A percentile compares a stretch with the other conserved stretches of the same genome.
These are phyloP conservation scores for Kockovaella imperatae DNA, from an alignment of 768 basidiomycete species.

Conservation along the genomic window DNA sequence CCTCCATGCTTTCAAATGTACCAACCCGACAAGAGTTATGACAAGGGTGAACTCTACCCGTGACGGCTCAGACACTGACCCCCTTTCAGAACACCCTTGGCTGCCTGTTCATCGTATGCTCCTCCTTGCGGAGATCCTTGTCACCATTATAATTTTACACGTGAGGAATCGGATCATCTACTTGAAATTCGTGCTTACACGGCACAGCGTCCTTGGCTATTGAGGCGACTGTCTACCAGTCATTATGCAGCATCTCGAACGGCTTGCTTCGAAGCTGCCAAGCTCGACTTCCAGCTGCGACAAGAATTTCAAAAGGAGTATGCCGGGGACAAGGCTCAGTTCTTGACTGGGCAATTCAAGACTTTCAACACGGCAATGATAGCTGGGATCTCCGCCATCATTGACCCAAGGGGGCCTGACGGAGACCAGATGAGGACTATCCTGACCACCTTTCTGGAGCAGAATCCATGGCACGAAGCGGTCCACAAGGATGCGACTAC, in stretches of 20 bases:
- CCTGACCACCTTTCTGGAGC: slow-evolving; percentile 39
- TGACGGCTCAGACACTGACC: background rate
- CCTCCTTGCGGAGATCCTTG: slow-evolving; percentile 39
- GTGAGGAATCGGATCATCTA: slow-evolving; percentile 11
- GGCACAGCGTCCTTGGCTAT: slow-evolving; percentile 77
- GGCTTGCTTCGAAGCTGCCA: slow-evolving; percentile 86
- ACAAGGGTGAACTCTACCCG: slow-evolving; percentile 13
- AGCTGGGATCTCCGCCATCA: slow-evolving; percentile 43
- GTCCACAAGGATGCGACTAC: slow-evolving; percentile 37
- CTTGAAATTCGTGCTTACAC: slow-evolving; percentile 44
- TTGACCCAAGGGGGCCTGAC: slow-evolving; percentile 39
- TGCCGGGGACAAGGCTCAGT: slow-evolving; percentile 29
- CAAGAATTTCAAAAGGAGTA: slow-evolving; percentile 41
- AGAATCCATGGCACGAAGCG: slow-evolving; percentile 36
- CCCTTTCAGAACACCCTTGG: slow-evolving; percentile 26
- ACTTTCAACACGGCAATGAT: slow-evolving; percentile 44
- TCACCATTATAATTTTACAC: slow-evolving; percentile 37
- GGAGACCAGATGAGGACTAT: slow-evolving; percentile 42
- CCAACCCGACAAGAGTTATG: slow-evolving; percentile 36
- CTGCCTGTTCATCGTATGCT: slow-evolving; percentile 37
- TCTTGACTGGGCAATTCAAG: slow-evolving; percentile 35
- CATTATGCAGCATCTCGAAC: slow-evolving; percentile 79
- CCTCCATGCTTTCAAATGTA: slow-evolving; percentile 52
- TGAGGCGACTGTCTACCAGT: slow-evolving; percentile 70
- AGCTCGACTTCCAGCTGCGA: slow-evolving; percentile 64